These are phyloP conservation scores for Ceratocystis huliohia DNA, from an alignment of 2,329 filamentous ascomycete species.

Conservation along the genomic window DNA sequence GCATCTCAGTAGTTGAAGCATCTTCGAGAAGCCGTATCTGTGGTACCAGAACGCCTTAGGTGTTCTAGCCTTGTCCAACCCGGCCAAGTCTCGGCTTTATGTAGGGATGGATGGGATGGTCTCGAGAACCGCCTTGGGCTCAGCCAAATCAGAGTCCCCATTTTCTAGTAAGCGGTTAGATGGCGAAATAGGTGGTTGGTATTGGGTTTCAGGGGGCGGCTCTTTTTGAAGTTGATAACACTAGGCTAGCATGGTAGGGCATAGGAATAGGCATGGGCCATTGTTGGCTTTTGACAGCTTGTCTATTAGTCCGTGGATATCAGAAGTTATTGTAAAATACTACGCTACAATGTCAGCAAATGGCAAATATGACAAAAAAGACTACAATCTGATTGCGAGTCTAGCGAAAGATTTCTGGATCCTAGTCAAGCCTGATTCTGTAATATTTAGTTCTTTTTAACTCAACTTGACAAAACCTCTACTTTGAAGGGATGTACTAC, in stretches of 20 bases:
- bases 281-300: neutral
- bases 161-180: neutral
- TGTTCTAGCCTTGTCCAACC: neutral
- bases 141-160: neutral
- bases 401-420: too few relatives aligned
- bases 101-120: neutral
- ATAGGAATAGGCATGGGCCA: neutral
- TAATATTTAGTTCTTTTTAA: too few relatives aligned
- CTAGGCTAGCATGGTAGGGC: neutral
- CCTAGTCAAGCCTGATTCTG: too few relatives aligned
- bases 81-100: slow-evolving; percentile 5
- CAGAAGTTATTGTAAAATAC: neutral
- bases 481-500: too few relatives aligned
- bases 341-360: neutral
- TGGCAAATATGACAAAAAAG: neutral
- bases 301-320: neutral
- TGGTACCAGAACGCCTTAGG: neutral
- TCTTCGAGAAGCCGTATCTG: neutral
- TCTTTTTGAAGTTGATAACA: neutral
- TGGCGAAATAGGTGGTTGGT: neutral
- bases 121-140: neutral
- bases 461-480: too few relatives aligned
- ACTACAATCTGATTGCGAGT: neutral
- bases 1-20: neutral
- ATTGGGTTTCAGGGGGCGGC: neutral